phyloP scores from a whole-genome alignment of 2,329 filamentous ascomycete species.

The Plectosphaerella plurivora region DNA sequence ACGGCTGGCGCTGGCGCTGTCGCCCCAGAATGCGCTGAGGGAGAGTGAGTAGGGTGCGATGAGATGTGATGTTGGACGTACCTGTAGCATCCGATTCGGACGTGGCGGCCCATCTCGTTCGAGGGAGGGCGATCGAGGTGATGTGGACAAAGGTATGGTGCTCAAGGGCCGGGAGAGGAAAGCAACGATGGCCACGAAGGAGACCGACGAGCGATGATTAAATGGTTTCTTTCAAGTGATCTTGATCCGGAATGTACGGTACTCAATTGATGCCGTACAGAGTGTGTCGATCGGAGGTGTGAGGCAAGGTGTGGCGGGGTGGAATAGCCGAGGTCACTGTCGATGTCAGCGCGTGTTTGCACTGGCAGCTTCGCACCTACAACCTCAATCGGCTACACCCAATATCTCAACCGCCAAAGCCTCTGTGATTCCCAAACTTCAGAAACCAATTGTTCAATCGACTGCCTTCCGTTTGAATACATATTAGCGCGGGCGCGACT shows the following conservation, averaged over 20 bases:
- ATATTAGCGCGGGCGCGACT: too few relatives aligned
- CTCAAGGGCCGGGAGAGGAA: too few relatives aligned
- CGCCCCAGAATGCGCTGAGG: constrained; percentile 5
- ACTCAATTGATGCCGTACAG: too few relatives aligned
- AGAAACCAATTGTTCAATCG: too few relatives aligned
- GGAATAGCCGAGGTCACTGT: background rate
- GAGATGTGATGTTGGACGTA: background rate
- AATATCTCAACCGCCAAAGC: too few relatives aligned
- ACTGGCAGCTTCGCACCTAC: background rate
- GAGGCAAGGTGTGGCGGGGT: background rate
- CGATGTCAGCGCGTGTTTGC: background rate
- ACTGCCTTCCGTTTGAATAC: background rate
- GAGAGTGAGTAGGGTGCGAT: background rate
- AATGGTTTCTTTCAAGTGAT: too few relatives aligned
- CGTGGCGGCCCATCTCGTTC: background rate
- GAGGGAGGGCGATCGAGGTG: background rate
- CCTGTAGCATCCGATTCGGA: constrained; percentile 6
- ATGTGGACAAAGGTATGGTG: too few relatives aligned
- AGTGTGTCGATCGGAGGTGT: too few relatives aligned
- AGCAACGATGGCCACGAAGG: too few relatives aligned
- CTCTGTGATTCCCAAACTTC: too few relatives aligned
- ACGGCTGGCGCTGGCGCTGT: constrained; percentile 2
- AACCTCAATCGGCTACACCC: background rate
- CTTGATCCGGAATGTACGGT: too few relatives aligned
- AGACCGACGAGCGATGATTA: too few relatives aligned